Conservation (phyloP, 345 rosid genomes). For the Turritis glabra region DNA sequence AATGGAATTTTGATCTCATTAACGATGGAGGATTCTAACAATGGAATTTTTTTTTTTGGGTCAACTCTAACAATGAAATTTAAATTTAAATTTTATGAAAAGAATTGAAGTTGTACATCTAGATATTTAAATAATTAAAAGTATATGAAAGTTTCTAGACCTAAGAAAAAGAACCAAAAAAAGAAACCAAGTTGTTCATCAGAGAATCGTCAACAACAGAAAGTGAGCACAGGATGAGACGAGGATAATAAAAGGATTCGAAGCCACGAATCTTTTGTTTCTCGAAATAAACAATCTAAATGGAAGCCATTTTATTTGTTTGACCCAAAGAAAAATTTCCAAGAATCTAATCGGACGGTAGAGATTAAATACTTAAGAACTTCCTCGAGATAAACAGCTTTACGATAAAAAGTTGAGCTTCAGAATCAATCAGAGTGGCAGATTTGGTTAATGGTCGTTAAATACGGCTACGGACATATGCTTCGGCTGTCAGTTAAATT, state of each 20-base stretch:
- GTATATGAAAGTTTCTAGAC: neutral
- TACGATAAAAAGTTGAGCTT: constrained; percentile 10
- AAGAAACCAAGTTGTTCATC: constrained; percentile 7
- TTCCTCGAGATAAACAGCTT: constrained; percentile 13
- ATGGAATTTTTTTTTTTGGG: neutral
- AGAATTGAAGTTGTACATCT: neutral
- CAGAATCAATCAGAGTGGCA: constrained; percentile 25
- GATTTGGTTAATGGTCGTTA: constrained; percentile 26
- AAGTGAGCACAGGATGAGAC: constrained; percentile 16
- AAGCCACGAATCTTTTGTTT: constrained; percentile 22
- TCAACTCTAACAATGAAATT: too few relatives aligned
- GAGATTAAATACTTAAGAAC: neutral
- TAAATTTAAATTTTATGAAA: neutral
- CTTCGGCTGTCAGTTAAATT: constrained; percentile 23
- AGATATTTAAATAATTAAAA: neutral
- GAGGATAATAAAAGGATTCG: constrained; percentile 22
- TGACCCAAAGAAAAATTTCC: neutral
- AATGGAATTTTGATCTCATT: neutral
- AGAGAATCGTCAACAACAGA: constrained; percentile 33
- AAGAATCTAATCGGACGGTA: constrained; percentile 26
- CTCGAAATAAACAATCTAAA: constrained; percentile 19
- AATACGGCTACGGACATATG: constrained; percentile 25
- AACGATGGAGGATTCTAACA: neutral
- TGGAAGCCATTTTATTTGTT: constrained; percentile 1
- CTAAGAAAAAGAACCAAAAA: neutral